Conservation (phyloP, 352 stramenopile genomes). For the Aphanomyces euteiches region DNA sequence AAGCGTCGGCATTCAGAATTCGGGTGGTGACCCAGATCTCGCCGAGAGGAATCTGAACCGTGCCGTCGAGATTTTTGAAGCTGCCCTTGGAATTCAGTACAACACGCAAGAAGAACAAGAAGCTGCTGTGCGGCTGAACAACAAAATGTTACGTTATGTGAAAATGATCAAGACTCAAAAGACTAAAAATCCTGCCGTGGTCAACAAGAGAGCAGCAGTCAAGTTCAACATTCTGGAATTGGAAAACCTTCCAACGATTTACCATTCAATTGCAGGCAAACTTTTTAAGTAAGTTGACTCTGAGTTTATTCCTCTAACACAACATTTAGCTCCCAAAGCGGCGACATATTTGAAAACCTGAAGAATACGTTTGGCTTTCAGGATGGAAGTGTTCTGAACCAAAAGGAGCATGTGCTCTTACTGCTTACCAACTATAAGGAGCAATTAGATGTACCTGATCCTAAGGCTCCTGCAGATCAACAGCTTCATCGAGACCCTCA, state of each 20-base stretch:
- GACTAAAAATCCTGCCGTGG: slow-evolving; percentile 56
- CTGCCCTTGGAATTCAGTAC: slow-evolving; percentile 75
- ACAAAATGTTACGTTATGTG: slow-evolving; percentile 84
- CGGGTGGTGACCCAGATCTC: slow-evolving; percentile 43
- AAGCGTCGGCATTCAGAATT: slow-evolving; percentile 73
- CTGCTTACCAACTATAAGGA: slow-evolving; percentile 49
- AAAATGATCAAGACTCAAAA: slow-evolving; percentile 84
- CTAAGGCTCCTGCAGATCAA: slow-evolving; percentile 31
- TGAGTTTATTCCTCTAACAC: neutral
- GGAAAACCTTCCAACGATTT: slow-evolving; percentile 40
- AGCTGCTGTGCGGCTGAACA: slow-evolving; percentile 62
- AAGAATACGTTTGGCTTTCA: slow-evolving; percentile 92
- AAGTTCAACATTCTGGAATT: slow-evolving; percentile 48
- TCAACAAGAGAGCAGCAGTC: slow-evolving; percentile 31
- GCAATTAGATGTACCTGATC: slow-evolving; percentile 35
- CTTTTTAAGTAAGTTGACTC: slow-evolving; percentile 23
- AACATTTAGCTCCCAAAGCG: slow-evolving; percentile 14
- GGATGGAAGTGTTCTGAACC: slow-evolving; percentile 49
- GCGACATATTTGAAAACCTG: slow-evolving; percentile 71
- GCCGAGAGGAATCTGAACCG: slow-evolving; percentile 63
- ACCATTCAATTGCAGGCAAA: slow-evolving; percentile 39
- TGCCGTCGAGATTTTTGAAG: slow-evolving; percentile 73
- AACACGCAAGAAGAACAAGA: slow-evolving; percentile 64
- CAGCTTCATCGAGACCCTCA: slow-evolving; percentile 55
- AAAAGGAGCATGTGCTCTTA: slow-evolving; percentile 46